These are phyloP conservation scores for Centaurea solstitialis DNA, from an alignment of 129 eudicot genomes.

Conservation along the genomic window DNA sequence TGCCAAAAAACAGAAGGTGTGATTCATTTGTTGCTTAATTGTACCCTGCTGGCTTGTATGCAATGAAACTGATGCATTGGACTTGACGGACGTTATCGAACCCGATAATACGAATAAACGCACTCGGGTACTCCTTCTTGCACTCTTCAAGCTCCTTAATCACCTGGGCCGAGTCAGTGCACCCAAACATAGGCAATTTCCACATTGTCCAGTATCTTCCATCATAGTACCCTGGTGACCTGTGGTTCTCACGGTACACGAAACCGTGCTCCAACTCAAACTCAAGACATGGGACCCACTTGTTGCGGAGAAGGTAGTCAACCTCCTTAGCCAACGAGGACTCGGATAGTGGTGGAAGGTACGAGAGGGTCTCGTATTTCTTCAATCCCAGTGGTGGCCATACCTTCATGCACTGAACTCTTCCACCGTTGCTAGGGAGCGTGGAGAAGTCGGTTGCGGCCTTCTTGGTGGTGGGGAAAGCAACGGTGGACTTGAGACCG, in stretches of 20 bases:
- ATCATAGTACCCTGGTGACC: constrained; percentile 67
- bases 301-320: constrained; percentile 56
- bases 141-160: constrained; percentile 48
- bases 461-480: constrained; percentile 47
- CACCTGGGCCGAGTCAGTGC: constrained; percentile 64
- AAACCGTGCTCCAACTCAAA: constrained; percentile 44
- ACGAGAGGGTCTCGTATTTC: constrained; percentile 74
- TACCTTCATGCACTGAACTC: constrained; percentile 66
- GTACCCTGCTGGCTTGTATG: constrained; percentile 47
- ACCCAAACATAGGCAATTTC: constrained; percentile 85
- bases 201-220: constrained; percentile 90
- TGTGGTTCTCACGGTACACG: constrained; percentile 59
- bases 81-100: constrained; percentile 78
- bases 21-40: background rate
- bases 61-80: constrained; percentile 75
- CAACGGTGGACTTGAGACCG: constrained; percentile 46
- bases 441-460: constrained; percentile 34
- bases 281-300: constrained; percentile 83
- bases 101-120: constrained; percentile 62
- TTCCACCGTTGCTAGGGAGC: constrained; percentile 54
- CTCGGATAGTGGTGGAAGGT: constrained; percentile 46
- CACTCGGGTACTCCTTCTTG: constrained; percentile 50
- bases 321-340: constrained; percentile 37
- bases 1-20: background rate
- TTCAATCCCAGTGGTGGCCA: constrained; percentile 63